phyloP scores from a whole-genome alignment of 1,284 basidiomycete genomes.

The Somion occarium region DNA sequence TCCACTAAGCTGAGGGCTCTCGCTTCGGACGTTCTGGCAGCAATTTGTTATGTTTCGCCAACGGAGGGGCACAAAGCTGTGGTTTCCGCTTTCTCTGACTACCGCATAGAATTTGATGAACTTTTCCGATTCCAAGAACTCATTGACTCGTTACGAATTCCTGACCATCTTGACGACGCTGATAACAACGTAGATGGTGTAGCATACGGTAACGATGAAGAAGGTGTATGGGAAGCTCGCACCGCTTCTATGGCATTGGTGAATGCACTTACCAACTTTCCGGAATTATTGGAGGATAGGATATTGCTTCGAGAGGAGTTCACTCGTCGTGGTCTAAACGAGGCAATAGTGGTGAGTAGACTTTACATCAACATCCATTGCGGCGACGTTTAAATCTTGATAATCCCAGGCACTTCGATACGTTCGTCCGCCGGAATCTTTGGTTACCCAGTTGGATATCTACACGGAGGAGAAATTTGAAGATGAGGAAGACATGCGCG shows the following conservation, averaged over 20 bases:
- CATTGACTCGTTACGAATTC: conserved; percentile 59
- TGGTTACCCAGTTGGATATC: conserved; percentile 73
- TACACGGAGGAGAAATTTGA: conserved; percentile 88
- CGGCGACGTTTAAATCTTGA: neutral
- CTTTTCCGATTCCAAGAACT: conserved; percentile 78
- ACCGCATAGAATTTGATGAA: conserved; percentile 67
- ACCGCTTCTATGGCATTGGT: conserved; percentile 73
- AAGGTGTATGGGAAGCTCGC: conserved; percentile 79
- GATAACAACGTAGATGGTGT: neutral
- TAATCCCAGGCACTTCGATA: conserved; percentile 61
- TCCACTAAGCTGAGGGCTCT: conserved; percentile 71
- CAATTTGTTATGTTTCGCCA: conserved; percentile 73
- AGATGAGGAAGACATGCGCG: conserved; percentile 80
- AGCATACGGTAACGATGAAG: conserved; percentile 45
- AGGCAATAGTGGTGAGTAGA: conserved; percentile 71
- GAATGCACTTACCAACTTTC: conserved; percentile 78
- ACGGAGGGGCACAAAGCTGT: conserved; percentile 73
- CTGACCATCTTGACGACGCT: conserved; percentile 34
- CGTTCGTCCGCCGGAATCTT: conserved; percentile 67
- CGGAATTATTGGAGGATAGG: conserved; percentile 75
- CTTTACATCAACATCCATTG: neutral
- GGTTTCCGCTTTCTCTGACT: conserved; percentile 77
- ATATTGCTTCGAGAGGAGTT: conserved; percentile 80
- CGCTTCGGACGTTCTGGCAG: conserved; percentile 77
- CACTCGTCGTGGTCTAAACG: conserved; percentile 74